Base-by-base conservation (phyloP, 192 early-diverging fungal species). In the Podila verticillata region DNA sequence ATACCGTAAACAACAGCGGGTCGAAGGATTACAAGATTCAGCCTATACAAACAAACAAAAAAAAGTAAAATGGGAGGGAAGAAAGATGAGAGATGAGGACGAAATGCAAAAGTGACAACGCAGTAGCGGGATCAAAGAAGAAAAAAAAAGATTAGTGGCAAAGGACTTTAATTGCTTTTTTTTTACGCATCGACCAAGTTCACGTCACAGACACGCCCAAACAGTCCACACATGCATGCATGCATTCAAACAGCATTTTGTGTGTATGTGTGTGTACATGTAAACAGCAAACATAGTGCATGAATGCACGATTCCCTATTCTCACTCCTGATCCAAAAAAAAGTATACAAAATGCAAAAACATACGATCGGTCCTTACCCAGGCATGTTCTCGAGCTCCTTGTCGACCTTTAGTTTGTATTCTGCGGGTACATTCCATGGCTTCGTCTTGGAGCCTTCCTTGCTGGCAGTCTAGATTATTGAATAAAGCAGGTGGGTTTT, bases 1-100 rank as follows among this genome's bases (percentile, higher is more conserved):
- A 90, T 87, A 2, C 97, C 97, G 71, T 98, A 99, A 29, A 97
- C 89, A 10, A 96, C 82, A 34, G 96, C 92, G 22, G 96, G 96
- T 20, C 97, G 86, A 49, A 99, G 63, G 47, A 99, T 91, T 8
- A 97, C 89, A 26, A 95, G 74, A 49, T 95, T 92, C 49, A 97
- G 84, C 13, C 91, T 91, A n/a, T n/a, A n/a, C n/a, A n/a, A 66
- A 24, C 29, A 44, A 44, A 15, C 12, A 44, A 39, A 36, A 36
- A 36, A 39, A 36, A 36, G 10, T 0, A 10, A 1, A 65, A 34
- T 5, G n/a, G 73, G 35, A 20, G 49, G 61, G 29, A 30, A 20
- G 13, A 10, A 13, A 51, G 17, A 5, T 30, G 32, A 29, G 19
- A 26, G 28, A 28, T 47, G 44, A n/a, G 22, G 29, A n/a, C 39